These are phyloP conservation scores for Limonium bicolor DNA, from an alignment of 148 eudicot genomes.

Conservation along the genomic window DNA sequence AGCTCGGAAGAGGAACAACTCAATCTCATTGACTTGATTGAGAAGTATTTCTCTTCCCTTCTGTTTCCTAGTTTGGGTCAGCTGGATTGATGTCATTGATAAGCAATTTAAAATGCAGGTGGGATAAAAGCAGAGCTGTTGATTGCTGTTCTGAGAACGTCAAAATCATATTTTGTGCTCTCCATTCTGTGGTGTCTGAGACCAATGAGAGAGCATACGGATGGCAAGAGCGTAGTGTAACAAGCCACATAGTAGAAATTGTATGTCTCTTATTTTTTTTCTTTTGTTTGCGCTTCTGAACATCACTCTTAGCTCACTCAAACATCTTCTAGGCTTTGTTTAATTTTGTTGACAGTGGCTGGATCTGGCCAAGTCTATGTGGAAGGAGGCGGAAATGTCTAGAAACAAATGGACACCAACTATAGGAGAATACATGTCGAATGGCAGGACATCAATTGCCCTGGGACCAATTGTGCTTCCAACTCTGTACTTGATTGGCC, in stretches of 20 bases:
- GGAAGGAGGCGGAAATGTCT: conserved; percentile 54
- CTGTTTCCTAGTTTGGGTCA: not conserved
- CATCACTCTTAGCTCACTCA: no score
- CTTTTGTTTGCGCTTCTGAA: not conserved
- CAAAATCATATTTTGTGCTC: conserved; percentile 47
- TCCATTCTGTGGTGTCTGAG: conserved; percentile 35
- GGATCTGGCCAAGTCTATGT: conserved; percentile 44
- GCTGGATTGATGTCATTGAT: no score
- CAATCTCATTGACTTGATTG: conserved; percentile 50
- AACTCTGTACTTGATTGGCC: conserved; percentile 61
- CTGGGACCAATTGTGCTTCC: conserved; percentile 86
- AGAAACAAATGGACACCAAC: conserved; percentile 37
- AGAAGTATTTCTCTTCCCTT: conserved; percentile 21
- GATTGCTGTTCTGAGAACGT: conserved; percentile 63
- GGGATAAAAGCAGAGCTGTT: conserved; percentile 35
- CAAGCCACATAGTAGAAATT: conserved; percentile 39
- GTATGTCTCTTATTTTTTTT: conserved; percentile 22
- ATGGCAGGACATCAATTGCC: conserved; percentile 63
- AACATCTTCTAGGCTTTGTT: no score
- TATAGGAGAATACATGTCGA: conserved; percentile 63
- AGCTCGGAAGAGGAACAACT: conserved; percentile 60
- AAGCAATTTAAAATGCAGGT: no score
- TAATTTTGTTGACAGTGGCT: conserved; percentile 53
- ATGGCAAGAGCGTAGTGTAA: conserved; percentile 46
- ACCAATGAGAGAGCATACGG: conserved; percentile 39